Evolutionary conservation across 805 yeast species (phyloP), one percentile per base, ranked within the genome.

Genomic region (Millerozyma miso): DNA sequence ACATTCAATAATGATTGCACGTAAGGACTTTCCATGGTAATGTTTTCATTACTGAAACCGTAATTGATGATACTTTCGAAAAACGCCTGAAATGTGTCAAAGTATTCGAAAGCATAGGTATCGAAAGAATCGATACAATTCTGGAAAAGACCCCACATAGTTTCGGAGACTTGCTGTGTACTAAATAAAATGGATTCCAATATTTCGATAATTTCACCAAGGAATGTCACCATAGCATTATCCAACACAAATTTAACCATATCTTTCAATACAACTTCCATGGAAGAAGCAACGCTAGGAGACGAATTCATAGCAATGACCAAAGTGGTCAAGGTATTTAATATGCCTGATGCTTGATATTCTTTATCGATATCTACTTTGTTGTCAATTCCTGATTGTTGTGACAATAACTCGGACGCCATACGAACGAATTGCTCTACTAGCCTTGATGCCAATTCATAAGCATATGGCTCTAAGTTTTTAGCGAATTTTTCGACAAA

Each of bases 391-490:
- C 46, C 39, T 8, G 48, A 46, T 42, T 54, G 56, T 41, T 50
- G 46, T 3, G 63, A 68, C 41, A 64, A 54, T 23, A 58, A 62
- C 40, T 90, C 97, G 38, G 71, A 66, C 2, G 90, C 85, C 19
- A 88, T 59, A 49, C 76, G 72, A 55, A 86, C 55, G 55, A 90
- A 88, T 58, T 91, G 97, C 43, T 81, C 81, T 13, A 81, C 80
- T 54, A 85, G 69, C 58, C 79, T 76, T 5, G 63, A 33, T 14
- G 63, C 51, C 68, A 81, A 62, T 50, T 71, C 69, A 29, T 59
- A 54, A 38, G 69, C 68, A 48, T 63, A 70, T 5, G 74, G 73
- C 43, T 65, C 73, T 47, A 71, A 62, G 49, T 67, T 66, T 20
- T 58, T 52, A 3, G 76, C 68, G 46, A 71, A 71, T 43, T 61